Percentiles rank a stretch among this genome's conserved stretches.
Evolutionary conservation across 352 stramenopile species (phyloP).

Genomic region (Pythium oligandrum): DNA sequence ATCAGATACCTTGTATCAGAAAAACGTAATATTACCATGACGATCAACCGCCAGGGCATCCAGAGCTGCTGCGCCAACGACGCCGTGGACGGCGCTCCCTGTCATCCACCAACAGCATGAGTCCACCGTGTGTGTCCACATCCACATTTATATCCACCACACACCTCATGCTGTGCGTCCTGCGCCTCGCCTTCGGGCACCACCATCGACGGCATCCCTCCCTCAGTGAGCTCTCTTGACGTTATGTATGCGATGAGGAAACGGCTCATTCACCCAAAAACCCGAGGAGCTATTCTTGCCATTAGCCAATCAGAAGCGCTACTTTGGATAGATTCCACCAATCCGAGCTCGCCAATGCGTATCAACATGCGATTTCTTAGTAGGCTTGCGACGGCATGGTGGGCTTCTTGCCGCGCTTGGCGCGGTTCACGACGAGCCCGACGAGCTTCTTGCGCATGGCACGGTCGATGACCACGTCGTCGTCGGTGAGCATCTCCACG

Average conservation of each 20-base stretch:
- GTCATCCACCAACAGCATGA: no score
- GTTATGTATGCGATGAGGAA: no score
- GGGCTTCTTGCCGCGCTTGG: slow-evolving; percentile 64
- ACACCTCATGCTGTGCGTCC: no score
- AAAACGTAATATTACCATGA: slow-evolving; percentile 25
- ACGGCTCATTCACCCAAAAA: slow-evolving; percentile 7
- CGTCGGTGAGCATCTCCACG: slow-evolving; percentile 11
- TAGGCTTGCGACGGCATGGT: no score
- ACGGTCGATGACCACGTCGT: slow-evolving; percentile 71
- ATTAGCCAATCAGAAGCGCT: slow-evolving; percentile 11
- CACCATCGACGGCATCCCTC: no score
- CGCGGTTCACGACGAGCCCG: slow-evolving; percentile 72
- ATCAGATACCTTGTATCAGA: no score
- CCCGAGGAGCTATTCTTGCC: not conserved
- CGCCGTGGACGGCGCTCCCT: slow-evolving; percentile 1
- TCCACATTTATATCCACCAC: no score
- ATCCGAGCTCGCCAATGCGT: no score
- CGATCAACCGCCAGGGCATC: slow-evolving; percentile 61
- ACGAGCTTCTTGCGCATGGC: slow-evolving; percentile 83
- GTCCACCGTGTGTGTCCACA: no score
- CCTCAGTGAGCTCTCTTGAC: no score
- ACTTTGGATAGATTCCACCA: not conserved
- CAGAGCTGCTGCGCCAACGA: slow-evolving; percentile 58
- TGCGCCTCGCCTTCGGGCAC: no score
- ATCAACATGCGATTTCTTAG: no score